A percentile compares a stretch with the other conserved stretches of the same genome.
phyloP scores from a whole-genome alignment of 2,329 filamentous ascomycete species.

The Grosmannia huntii region DNA sequence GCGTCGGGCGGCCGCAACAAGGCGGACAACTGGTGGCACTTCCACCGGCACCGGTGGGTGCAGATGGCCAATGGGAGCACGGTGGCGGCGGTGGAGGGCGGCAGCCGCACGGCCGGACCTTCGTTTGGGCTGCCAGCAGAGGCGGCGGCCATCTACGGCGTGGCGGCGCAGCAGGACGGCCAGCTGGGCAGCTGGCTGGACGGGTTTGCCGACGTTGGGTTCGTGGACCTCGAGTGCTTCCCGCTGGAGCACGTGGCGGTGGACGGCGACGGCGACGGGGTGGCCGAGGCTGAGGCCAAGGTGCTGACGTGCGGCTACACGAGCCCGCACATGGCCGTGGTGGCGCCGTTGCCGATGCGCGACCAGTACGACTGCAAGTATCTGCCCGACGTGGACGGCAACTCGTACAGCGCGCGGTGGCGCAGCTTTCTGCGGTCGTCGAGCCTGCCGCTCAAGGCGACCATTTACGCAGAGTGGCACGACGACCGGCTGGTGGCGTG shows the following conservation, averaged over 20 bases:
- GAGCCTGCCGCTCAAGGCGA: slow-evolving; percentile 56
- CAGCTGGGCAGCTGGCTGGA: slow-evolving; percentile 27
- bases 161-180: slow-evolving; percentile 20
- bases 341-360: slow-evolving; percentile 26
- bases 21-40: slow-evolving; percentile 49
- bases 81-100: slow-evolving; percentile 32
- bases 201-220: slow-evolving; percentile 28
- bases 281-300: too few relatives aligned
- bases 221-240: slow-evolving; percentile 27
- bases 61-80: slow-evolving; percentile 55
- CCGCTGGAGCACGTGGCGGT: slow-evolving; percentile 5
- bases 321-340: slow-evolving; percentile 21
- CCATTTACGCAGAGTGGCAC: slow-evolving; percentile 65
- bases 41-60: slow-evolving; percentile 59
- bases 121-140: slow-evolving; percentile 30
- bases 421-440: slow-evolving; percentile 50
- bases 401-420: slow-evolving; percentile 50
- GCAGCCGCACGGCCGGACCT: too few relatives aligned
- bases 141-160: slow-evolving; percentile 33
- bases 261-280: too few relatives aligned
- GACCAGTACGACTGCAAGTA: slow-evolving; percentile 46
- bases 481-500: slow-evolving; percentile 56
- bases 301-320: slow-evolving; percentile 25
- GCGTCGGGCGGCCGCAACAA: slow-evolving; percentile 45
- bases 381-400: slow-evolving; percentile 59